Percentiles rank a stretch among this genome's conserved stretches.
Evolutionary conservation across 2,329 filamentous ascomycete genomes (phyloP).

Genomic region (Orbilia quercus): DNA sequence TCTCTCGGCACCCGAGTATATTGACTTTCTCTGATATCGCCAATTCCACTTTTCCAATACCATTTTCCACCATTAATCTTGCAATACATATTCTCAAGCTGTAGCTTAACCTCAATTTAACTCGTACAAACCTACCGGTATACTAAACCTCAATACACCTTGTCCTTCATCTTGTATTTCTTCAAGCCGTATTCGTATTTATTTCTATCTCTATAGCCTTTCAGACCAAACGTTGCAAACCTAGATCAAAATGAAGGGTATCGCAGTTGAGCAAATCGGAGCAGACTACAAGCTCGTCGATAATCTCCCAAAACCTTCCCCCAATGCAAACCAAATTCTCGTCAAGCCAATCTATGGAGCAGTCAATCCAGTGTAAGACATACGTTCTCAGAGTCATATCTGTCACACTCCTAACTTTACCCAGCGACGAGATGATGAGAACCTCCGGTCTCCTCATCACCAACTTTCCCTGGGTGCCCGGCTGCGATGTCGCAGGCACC

Average conservation of each 20-base stretch:
- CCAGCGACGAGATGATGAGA: constrained; percentile 48
- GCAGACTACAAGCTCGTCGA: constrained; percentile 32
- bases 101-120: too few relatives aligned
- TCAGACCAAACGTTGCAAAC: too few relatives aligned
- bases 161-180: too few relatives aligned
- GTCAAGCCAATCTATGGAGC: constrained; percentile 49
- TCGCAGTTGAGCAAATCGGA: constrained; percentile 28
- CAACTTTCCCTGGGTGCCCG: constrained; percentile 44
- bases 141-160: too few relatives aligned
- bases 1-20: neutral
- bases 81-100: too few relatives aligned
- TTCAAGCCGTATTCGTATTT: too few relatives aligned
- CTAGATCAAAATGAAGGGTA: constrained; percentile 48
- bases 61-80: neutral
- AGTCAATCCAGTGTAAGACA: constrained; percentile 47
- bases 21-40: neutral
- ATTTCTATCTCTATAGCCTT: too few relatives aligned
- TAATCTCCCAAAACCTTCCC: constrained; percentile 31
- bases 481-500: constrained; percentile 38
- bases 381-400: neutral
- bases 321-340: constrained; percentile 28
- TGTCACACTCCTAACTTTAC: neutral
- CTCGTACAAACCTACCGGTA: too few relatives aligned
- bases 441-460: constrained; percentile 31
- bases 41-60: neutral